Evolutionary conservation across 805 yeast species (phyloP).

Genomic region (Saccharomyces paradoxus): DNA sequence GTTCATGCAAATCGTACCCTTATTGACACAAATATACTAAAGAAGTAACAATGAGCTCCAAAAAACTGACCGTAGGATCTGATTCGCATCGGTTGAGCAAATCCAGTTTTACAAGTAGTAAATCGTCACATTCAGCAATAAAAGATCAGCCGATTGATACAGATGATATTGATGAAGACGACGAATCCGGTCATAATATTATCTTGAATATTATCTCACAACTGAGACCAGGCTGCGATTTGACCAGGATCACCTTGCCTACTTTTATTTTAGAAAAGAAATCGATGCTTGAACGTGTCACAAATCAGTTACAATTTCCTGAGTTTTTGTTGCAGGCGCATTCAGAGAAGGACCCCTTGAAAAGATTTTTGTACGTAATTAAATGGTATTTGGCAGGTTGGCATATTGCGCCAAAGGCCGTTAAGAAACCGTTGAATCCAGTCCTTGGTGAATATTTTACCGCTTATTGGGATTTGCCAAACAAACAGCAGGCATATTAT

Average conservation of each 20-base stretch:
- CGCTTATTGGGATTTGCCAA: slow-evolving; percentile 85
- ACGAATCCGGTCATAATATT: slow-evolving; percentile 81
- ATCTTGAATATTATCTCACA: slow-evolving; percentile 83
- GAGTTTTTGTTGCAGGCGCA: slow-evolving; percentile 66
- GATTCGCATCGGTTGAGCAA: neutral
- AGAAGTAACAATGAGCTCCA: neutral
- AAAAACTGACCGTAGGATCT: neutral
- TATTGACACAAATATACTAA: neutral
- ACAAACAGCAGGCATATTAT: slow-evolving; percentile 67
- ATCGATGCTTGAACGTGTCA: slow-evolving; percentile 91
- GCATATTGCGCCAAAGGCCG: slow-evolving; percentile 98
- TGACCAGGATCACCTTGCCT: slow-evolving; percentile 85
- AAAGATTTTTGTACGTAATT: slow-evolving; percentile 65
- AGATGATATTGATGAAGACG: slow-evolving; percentile 88
- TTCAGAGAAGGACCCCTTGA: slow-evolving; percentile 44
- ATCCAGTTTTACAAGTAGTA: neutral
- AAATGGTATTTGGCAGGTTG: slow-evolving; percentile 92
- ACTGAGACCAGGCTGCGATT: slow-evolving; percentile 84
- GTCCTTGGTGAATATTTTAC: slow-evolving; percentile 85
- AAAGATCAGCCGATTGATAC: slow-evolving; percentile 20
- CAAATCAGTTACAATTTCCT: slow-evolving; percentile 80
- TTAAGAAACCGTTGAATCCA: slow-evolving; percentile 93
- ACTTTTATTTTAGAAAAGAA: slow-evolving; percentile 92
- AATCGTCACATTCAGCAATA: neutral
- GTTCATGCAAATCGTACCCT: neutral